Conservation (phyloP, 2,329 filamentous ascomycete species). For the Pseudocercospora fijiensis region DNA sequence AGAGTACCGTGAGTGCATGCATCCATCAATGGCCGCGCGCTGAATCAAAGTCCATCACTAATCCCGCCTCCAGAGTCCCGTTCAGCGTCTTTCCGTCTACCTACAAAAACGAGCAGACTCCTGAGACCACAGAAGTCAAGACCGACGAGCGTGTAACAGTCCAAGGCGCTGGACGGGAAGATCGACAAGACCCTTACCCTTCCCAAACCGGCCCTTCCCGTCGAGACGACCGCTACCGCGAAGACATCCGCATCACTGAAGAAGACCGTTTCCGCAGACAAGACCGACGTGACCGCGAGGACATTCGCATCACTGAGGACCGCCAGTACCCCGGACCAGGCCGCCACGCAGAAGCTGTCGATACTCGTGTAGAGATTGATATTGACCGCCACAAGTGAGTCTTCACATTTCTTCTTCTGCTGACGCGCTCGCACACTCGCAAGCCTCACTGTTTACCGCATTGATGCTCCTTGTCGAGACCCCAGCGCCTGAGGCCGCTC, state of each 20-base stretch:
- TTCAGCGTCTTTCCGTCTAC: conserved; percentile 99
- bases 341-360: conserved; percentile 29
- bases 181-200: conserved; percentile 73
- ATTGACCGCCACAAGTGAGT: conserved; percentile 56
- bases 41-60: conserved; percentile 4
- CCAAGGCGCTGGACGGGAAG: conserved; percentile 91
- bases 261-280: conserved; percentile 66
- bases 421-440: conserved; percentile 1
- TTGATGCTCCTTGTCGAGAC: conserved; percentile 9
- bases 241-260: conserved; percentile 83
- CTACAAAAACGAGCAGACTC: conserved; percentile 73
- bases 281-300: conserved; percentile 41
- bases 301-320: conserved; percentile 32
- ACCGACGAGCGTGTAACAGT: conserved; percentile 85
- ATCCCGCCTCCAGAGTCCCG: conserved; percentile 60
- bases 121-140: conserved; percentile 68
- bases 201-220: conserved; percentile 63
- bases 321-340: conserved; percentile 34
- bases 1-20: conserved; percentile 67
- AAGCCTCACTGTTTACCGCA: conserved; percentile 9
- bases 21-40: not conserved
- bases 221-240: conserved; percentile 65
- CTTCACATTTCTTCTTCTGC: conserved; percentile 10
- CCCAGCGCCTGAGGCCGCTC: conserved; percentile 7
- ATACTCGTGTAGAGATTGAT: conserved; percentile 41